Evolutionary conservation across 768 basidiomycete genomes (phyloP).

Genomic region (Leucocoprinus sp.): DNA sequence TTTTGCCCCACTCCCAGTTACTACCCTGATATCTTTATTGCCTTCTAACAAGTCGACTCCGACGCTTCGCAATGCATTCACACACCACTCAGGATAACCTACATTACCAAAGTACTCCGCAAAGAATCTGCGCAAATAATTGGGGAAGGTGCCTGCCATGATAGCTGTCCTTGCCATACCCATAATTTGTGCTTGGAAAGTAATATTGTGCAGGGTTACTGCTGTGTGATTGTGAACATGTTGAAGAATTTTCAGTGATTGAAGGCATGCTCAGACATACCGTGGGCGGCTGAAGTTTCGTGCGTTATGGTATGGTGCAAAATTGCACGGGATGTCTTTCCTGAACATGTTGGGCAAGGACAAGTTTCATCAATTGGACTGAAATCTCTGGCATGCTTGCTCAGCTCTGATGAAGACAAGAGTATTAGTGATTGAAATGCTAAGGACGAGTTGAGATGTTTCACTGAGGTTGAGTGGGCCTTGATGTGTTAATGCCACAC

Average conservation of each 20-base stretch:
- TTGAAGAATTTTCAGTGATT: not conserved
- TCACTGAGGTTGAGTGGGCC: slow-evolving; percentile 81
- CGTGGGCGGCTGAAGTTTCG: slow-evolving; percentile 83
- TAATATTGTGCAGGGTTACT: slow-evolving; percentile 74
- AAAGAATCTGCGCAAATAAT: slow-evolving; percentile 73
- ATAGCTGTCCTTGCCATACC: slow-evolving; percentile 80
- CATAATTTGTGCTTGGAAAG: slow-evolving; percentile 85
- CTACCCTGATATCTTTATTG: slow-evolving; percentile 34
- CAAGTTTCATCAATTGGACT: slow-evolving; percentile 66
- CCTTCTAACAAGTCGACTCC: slow-evolving; percentile 75
- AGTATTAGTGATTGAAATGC: not conserved
- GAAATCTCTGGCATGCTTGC: slow-evolving; percentile 64
- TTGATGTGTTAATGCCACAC: slow-evolving; percentile 74
- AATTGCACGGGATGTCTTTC: slow-evolving; percentile 60
- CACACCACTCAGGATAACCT: slow-evolving; percentile 86
- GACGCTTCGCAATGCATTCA: slow-evolving; percentile 75
- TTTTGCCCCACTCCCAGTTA: slow-evolving; percentile 58
- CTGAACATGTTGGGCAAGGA: slow-evolving; percentile 79
- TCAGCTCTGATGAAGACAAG: slow-evolving; percentile 40
- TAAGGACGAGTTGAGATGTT: slow-evolving; percentile 14
- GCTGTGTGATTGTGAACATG: slow-evolving; percentile 35
- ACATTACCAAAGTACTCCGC: slow-evolving; percentile 62
- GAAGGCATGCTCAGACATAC: slow-evolving; percentile 28
- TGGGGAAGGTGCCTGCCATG: slow-evolving; percentile 66
- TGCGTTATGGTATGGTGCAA: slow-evolving; percentile 70